Percentiles rank a stretch among this genome's conserved stretches.
Evolutionary conservation across 2,329 filamentous ascomycete genomes (phyloP).

Genomic region (Tolypocladium album): DNA sequence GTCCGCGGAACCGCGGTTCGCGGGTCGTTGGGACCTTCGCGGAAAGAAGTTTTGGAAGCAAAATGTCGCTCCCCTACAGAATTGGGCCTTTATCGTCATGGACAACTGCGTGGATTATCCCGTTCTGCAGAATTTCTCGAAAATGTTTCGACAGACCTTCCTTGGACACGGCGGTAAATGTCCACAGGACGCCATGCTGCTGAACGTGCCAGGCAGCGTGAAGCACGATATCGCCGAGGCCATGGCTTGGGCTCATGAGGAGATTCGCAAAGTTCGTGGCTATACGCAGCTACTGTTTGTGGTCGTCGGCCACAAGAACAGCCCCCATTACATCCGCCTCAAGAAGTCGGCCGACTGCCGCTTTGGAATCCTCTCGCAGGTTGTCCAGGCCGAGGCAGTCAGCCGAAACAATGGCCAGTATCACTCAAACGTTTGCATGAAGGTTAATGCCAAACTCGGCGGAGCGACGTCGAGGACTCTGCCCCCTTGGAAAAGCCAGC

Average conservation of each 20-base stretch:
- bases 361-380: slow-evolving; percentile 74
- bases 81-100: slow-evolving; percentile 68
- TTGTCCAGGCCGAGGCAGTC: slow-evolving; percentile 63
- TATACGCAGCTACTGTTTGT: slow-evolving; percentile 72
- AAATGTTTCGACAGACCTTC: slow-evolving; percentile 34
- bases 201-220: slow-evolving; percentile 18
- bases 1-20: slow-evolving; percentile 46
- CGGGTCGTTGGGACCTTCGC: slow-evolving; percentile 80
- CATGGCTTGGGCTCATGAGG: slow-evolving; percentile 29
- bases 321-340: slow-evolving; percentile 66
- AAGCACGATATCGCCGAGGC: slow-evolving; percentile 37
- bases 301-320: slow-evolving; percentile 61
- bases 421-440: slow-evolving; percentile 90
- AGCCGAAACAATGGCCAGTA: slow-evolving; percentile 66
- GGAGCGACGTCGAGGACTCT: slow-evolving; percentile 54
- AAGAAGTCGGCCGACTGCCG: slow-evolving; percentile 86
- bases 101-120: slow-evolving; percentile 38
- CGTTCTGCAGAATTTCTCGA: slow-evolving; percentile 18
- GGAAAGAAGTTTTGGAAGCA: slow-evolving; percentile 61
- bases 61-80: slow-evolving; percentile 51
- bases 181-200: slow-evolving; percentile 19
- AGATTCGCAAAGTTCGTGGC: slow-evolving; percentile 41
- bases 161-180: slow-evolving; percentile 39
- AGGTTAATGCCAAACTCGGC: slow-evolving; percentile 91
- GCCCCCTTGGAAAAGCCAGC: slow-evolving; percentile 19